A percentile compares a stretch with the other conserved stretches of the same genome.
Conservation (phyloP, 116 monocot species). For the Phalaenopsis hybrid region DNA sequence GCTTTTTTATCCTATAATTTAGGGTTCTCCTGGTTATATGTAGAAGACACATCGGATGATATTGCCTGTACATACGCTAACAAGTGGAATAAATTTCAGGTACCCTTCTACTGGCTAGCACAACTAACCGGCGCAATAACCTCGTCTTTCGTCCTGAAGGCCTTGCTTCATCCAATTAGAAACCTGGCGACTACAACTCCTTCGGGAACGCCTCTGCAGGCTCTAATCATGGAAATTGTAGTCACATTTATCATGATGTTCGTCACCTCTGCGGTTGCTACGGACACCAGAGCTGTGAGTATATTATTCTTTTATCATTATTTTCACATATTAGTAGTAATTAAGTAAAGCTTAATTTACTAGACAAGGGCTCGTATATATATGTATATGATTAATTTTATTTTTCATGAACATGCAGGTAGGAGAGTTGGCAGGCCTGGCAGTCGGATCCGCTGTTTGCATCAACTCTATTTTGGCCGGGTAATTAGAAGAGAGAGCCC, state of each 20-base stretch:
- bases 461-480: constrained; percentile 68
- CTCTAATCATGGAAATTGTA: constrained; percentile 49
- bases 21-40: too few relatives aligned
- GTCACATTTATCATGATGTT: constrained; percentile 68
- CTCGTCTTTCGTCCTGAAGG: constrained; percentile 30
- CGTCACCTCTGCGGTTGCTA: constrained; percentile 60
- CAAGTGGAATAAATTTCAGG: constrained; percentile 13
- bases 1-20: too few relatives aligned
- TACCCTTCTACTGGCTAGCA: constrained; percentile 59
- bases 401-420: constrained; percentile 26
- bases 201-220: constrained; percentile 24
- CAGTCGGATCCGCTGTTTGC: constrained; percentile 58
- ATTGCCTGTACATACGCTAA: too few relatives aligned
- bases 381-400: not conserved
- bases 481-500: constrained; percentile 16
- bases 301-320: not conserved
- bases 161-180: constrained; percentile 28
- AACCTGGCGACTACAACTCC: constrained; percentile 48
- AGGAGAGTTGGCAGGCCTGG: constrained; percentile 65
- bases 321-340: not conserved
- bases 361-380: not conserved
- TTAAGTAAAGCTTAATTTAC: not conserved
- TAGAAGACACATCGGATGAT: too few relatives aligned
- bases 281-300: constrained; percentile 61
- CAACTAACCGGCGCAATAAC: constrained; percentile 42